Percentiles rank a stretch among this genome's conserved stretches.
Conservation (phyloP, 257 asterid genomes). For the Salvia miltiorrhiza region DNA sequence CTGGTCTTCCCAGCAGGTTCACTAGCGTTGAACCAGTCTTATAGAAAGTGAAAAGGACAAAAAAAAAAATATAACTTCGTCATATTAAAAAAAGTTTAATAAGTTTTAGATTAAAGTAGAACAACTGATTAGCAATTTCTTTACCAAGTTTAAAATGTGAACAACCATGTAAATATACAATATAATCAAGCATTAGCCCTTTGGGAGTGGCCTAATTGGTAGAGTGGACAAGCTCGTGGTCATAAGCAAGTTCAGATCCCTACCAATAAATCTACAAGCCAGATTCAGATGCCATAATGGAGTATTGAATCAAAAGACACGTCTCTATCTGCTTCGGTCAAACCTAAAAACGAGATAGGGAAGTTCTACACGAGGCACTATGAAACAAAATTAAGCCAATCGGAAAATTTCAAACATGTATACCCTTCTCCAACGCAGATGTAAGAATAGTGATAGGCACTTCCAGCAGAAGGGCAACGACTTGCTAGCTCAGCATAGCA, state of each 20-base stretch:
- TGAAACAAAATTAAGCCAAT: background rate
- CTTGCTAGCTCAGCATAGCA: constrained; percentile 94
- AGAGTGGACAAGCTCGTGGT: background rate
- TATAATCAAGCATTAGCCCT: background rate
- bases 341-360: background rate
- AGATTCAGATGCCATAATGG: background rate
- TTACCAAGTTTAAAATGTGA: background rate
- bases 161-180: background rate
- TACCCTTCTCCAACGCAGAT: constrained; percentile 95
- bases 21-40: background rate
- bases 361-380: background rate
- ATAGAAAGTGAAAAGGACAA: background rate
- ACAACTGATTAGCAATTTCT: background rate
- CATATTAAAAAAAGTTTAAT: background rate
- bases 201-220: background rate
- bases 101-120: background rate
- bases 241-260: background rate
- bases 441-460: constrained; percentile 97
- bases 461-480: constrained; percentile 98
- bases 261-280: background rate
- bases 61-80: background rate
- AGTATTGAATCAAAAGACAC: background rate
- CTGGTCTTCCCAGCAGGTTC: background rate
- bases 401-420: constrained; percentile 13
- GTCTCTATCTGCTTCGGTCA: background rate